Conservation (phyloP, 306 rosid genomes). For the Trifolium repens region DNA sequence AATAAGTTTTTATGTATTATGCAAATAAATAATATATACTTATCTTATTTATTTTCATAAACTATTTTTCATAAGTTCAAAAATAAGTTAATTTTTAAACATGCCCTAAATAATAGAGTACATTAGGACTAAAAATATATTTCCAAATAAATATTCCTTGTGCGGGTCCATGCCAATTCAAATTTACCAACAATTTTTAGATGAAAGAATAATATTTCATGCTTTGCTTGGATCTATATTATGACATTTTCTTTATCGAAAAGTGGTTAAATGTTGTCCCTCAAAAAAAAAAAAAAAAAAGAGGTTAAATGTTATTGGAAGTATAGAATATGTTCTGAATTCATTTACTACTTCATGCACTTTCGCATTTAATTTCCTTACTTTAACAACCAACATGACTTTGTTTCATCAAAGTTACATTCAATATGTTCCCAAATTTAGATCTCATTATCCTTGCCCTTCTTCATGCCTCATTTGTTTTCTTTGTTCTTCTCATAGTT, state of each 20-base stretch:
- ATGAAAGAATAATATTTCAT: not conserved
- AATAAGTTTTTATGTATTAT: too few species aligned
- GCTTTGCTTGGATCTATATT: conserved; percentile 35
- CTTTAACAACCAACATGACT: conserved; percentile 43
- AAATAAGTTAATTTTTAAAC: too few species aligned
- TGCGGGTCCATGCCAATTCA: too few species aligned
- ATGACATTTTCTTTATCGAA: conserved; percentile 11
- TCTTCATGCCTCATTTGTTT: conserved; percentile 50
- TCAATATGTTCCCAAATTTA: conserved; percentile 47
- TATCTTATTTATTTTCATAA: too few species aligned
- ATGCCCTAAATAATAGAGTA: too few species aligned
- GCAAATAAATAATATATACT: too few species aligned
- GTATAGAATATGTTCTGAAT: conserved; percentile 41
- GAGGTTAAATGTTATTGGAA: conserved; percentile 41
- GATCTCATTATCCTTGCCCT: conserved; percentile 52
- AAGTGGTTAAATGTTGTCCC: conserved; percentile 38
- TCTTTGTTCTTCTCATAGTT: conserved; percentile 30
- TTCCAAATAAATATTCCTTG: too few species aligned
- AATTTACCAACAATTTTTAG: too few species aligned
- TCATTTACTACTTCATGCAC: conserved; percentile 24
- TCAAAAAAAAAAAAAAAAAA: conserved; percentile 5
- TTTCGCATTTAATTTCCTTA: conserved; percentile 35
- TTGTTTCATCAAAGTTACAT: conserved; percentile 29
- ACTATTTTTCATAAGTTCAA: too few species aligned
- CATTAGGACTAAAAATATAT: too few species aligned